Base-by-base conservation (phyloP, 331 rosid species). In the Rhamnella rubrinervis region DNA sequence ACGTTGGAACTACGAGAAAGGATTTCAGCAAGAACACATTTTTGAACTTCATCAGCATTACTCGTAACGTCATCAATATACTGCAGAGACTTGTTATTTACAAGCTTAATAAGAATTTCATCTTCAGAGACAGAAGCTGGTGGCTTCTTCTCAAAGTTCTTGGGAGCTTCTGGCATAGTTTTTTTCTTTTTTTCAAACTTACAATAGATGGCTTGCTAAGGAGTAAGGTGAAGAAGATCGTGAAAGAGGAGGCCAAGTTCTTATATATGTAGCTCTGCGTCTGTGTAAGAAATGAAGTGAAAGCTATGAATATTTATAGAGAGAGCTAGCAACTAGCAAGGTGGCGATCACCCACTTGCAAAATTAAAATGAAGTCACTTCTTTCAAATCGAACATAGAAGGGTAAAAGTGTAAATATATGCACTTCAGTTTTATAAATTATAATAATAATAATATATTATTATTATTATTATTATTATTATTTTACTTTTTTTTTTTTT, bases 51-150 rank as follows among this genome's bases (percentile, higher is more conserved):
- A 59, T 47, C 76, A 6, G 84, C 84, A 63, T 75, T 63, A 59
- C 17, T n/a, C 18, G 88, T 84, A 14, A 84, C 78, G 9, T 84
- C 82, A 58, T 84, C 88, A 11, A 84, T 72, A 40, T 59, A 63
- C 28, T 84, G 46, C 20, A 78, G 55, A 2, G 75, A 70, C 28
- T 59, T 68, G 2, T 51, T 56, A 6, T 68, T 69, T 12, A 50
- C 23, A 3, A 44, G 49, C 10, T 55, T 63, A 49, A 57, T 5
- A 51, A 15, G 6, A 55, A 16, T 17, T 53, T 20, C 50, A 5
- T 2, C 5, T 16, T 66, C 40, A 31, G 47, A 38, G 19, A 59
- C 6, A 63, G 17, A 52, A 26, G 31, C 20, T 60, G 40, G 18
- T 21, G 49, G 49, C 49, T 66, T 7, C 1, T 38, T 12, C 21